phyloP scores from a whole-genome alignment of 2,329 filamentous ascomycete species.

The Trichoderma afroharzianum region DNA sequence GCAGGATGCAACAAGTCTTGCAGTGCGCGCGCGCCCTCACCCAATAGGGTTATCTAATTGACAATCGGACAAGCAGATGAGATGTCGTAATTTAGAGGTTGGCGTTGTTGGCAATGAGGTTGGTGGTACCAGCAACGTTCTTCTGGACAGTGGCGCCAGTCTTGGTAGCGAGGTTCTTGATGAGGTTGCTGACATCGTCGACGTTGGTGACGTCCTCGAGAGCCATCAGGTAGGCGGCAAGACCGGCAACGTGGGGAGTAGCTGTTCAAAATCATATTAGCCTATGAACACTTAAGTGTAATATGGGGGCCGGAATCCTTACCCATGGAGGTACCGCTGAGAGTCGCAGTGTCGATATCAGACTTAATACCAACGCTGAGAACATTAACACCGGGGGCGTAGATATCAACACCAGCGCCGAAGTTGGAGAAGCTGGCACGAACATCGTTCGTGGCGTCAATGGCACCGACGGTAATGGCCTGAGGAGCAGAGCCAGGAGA shows the following conservation, averaged over 20 bases:
- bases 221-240: conserved; percentile 64
- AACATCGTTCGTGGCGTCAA: conserved; percentile 48
- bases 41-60: background rate
- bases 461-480: conserved; percentile 58
- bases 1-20: background rate
- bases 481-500: conserved; percentile 54
- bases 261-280: conserved; percentile 35
- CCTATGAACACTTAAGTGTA: background rate
- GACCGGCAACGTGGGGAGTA: conserved; percentile 62
- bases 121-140: conserved; percentile 45
- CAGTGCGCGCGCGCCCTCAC: background rate
- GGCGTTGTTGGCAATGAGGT: conserved; percentile 57
- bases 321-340: conserved; percentile 59
- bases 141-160: conserved; percentile 41
- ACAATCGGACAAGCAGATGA: background rate
- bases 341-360: conserved; percentile 41
- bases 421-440: conserved; percentile 58
- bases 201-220: conserved; percentile 46
- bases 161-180: conserved; percentile 50
- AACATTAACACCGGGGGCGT: conserved; percentile 53
- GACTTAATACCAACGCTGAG: conserved; percentile 50
- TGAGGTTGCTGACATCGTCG: conserved; percentile 40
- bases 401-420: conserved; percentile 50
- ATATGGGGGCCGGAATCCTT: conserved; percentile 15
- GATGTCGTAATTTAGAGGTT: conserved; percentile 23